phyloP scores from a whole-genome alignment of 345 rosid genomes.

The Salix dunnii region DNA sequence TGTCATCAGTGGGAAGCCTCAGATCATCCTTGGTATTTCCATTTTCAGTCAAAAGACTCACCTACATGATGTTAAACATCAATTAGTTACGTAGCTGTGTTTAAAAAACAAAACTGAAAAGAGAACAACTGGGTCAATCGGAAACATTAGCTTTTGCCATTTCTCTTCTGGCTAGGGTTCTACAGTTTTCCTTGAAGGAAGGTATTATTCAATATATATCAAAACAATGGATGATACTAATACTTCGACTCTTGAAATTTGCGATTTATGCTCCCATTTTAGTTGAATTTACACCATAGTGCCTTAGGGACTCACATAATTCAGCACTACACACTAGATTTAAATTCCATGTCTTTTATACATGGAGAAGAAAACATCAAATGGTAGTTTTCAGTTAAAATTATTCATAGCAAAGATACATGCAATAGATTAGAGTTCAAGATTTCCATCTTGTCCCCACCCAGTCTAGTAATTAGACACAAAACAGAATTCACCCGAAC shows the following conservation, averaged over 20 bases:
- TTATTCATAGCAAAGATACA: neutral
- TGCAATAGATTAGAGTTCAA: neutral
- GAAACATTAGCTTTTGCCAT: neutral
- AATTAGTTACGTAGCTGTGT: neutral
- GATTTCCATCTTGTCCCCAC: neutral
- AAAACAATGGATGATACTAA: neutral
- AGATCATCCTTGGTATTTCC: constrained; percentile 72
- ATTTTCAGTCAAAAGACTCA: constrained; percentile 64
- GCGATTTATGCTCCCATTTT: neutral
- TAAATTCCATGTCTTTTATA: neutral
- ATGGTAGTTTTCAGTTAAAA: neutral
- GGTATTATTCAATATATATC: neutral
- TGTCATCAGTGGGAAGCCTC: constrained; percentile 72
- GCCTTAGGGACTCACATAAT: neutral
- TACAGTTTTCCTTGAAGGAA: neutral
- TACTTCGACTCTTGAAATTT: neutral
- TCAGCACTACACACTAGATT: neutral
- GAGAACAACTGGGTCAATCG: neutral
- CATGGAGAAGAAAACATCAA: neutral
- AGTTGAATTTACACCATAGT: neutral
- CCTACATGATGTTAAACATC: constrained; percentile 27
- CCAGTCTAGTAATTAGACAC: neutral
- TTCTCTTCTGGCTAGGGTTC: neutral
- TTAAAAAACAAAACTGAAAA: neutral
- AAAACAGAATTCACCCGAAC: neutral